Evolutionary conservation across 169 alveolate species (phyloP), one percentile per base, ranked within the genome.

Genomic region (Fabrea salina): DNA sequence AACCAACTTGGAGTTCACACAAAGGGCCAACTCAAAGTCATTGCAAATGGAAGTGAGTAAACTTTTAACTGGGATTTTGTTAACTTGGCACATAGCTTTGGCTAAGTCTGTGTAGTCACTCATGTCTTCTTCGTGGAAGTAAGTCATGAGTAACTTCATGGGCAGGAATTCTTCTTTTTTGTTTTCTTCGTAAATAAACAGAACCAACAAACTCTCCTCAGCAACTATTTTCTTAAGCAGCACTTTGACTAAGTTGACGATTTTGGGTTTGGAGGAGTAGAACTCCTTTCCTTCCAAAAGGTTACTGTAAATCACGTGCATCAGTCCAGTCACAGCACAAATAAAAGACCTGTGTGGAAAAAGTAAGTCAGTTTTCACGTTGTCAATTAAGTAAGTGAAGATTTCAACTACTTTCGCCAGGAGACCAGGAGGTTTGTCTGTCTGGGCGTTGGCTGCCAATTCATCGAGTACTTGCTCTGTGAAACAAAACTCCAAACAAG

Each of bases 111-210:
- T n/a, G n/a, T n/a, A n/a, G n/a, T n/a, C n/a, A n/a, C n/a, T n/a
- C n/a, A n/a, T n/a, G n/a, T n/a, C n/a, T n/a, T n/a, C n/a, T 2
- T 61, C 74, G 11, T 61, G 16, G 25, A 61, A 61, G 25, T 61
- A 61, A 32, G 39, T 1, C 74, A 61, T 61, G n/a, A 61, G 3
- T 11, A 61, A 16, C 2, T 25, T n/a, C 11, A 61, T 16, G 25
- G 74, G 74, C 16, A 61, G 25, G 25, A 61, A 61, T 30, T 61
- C 74, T 8, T 16, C 50, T 35, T 35, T 61, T 27, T 61, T 37
- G 1, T 37, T 51, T 1, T 16, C 13, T 30, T 61, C 39, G 50
- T 16, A 61, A 27, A 2, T 61, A 37, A 61, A 61, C 11, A 56
- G 35, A 2, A 22, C 67, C 16, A 56, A 13, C 11, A 56, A 11